These are phyloP conservation scores for Tilletiaria anomala DNA, from an alignment of 1,284 basidiomycete genomes.

Conservation along the genomic window DNA sequence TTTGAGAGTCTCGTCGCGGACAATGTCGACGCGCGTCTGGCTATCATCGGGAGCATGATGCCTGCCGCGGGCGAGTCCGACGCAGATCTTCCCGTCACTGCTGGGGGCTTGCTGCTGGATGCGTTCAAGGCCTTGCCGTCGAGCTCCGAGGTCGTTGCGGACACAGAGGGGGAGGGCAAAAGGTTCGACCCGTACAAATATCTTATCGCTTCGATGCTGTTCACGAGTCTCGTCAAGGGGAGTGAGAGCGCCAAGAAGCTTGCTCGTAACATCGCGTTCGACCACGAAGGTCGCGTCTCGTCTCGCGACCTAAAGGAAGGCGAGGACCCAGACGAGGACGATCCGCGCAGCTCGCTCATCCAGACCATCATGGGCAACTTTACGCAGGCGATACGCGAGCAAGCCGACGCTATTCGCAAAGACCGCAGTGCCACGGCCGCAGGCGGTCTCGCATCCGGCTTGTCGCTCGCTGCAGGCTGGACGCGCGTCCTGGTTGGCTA, in stretches of 20 bases:
- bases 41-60: conserved; percentile 46
- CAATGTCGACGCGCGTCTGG: conserved; percentile 40
- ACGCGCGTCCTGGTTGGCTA: conserved; percentile 76
- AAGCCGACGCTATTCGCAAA: conserved; percentile 37
- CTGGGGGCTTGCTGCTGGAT: not conserved
- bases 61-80: not conserved
- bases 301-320: conserved; percentile 5
- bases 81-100: not conserved
- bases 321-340: conserved; percentile 44
- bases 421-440: conserved; percentile 18
- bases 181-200: conserved; percentile 45
- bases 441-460: conserved; percentile 8
- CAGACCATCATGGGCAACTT: conserved; percentile 50
- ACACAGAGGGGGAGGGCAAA: conserved; percentile 2
- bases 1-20: conserved; percentile 35
- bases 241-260: conserved; percentile 47
- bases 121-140: not conserved
- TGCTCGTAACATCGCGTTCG: conserved; percentile 44
- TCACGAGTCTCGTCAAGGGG: conserved; percentile 45
- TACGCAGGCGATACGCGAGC: conserved; percentile 49
- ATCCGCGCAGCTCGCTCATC: conserved; percentile 44
- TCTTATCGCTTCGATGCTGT: conserved; percentile 26
- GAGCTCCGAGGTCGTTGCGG: not conserved
- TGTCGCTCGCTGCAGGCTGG: conserved; percentile 46
- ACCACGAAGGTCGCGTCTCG: conserved; percentile 15